Evolutionary conservation across 2,329 filamentous ascomycete species (phyloP).

Genomic region (Escovopsis sp.): DNA sequence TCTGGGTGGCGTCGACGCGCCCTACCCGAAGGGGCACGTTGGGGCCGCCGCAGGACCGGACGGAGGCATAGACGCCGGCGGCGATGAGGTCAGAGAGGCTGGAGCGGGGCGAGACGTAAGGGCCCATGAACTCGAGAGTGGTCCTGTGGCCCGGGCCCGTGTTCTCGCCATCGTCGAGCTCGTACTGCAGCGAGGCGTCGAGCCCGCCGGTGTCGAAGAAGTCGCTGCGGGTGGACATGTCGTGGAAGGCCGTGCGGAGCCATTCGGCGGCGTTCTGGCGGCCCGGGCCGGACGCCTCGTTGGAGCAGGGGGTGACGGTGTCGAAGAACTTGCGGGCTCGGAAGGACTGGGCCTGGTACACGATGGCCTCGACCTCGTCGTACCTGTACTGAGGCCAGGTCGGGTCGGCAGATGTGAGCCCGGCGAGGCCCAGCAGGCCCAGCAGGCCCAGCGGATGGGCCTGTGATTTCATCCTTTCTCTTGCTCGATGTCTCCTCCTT

Average conservation of each 20-base stretch:
- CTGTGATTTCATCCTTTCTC: constrained; percentile 10
- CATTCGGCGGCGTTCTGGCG: constrained; percentile 45
- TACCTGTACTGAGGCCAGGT: constrained; percentile 44
- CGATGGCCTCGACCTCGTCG: constrained; percentile 49
- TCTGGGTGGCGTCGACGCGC: constrained; percentile 34
- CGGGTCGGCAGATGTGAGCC: constrained; percentile 26
- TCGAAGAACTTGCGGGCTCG: constrained; percentile 38
- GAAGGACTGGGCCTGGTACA: constrained; percentile 42
- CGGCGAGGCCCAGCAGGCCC: constrained; percentile 21
- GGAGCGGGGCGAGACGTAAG: constrained; percentile 34
- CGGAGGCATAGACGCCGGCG: constrained; percentile 40
- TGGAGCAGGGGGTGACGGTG: constrained; percentile 40
- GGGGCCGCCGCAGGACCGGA: constrained; percentile 43
- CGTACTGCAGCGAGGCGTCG: constrained; percentile 45
- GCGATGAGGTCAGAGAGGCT: constrained; percentile 43
- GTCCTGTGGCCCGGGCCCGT: constrained; percentile 37
- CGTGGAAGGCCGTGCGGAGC: constrained; percentile 46
- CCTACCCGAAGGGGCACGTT: constrained; percentile 36
- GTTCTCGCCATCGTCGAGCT: constrained; percentile 40
- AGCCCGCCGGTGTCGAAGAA: constrained; percentile 35
- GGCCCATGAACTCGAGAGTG: constrained; percentile 37
- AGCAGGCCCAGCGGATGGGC: constrained; percentile 15
- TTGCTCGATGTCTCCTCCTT: not conserved
- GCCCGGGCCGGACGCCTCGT: constrained; percentile 35
- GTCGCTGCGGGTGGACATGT: constrained; percentile 40